phyloP scores from a whole-genome alignment of 2,329 filamentous ascomycete species.

The Escovopsis sp. region DNA sequence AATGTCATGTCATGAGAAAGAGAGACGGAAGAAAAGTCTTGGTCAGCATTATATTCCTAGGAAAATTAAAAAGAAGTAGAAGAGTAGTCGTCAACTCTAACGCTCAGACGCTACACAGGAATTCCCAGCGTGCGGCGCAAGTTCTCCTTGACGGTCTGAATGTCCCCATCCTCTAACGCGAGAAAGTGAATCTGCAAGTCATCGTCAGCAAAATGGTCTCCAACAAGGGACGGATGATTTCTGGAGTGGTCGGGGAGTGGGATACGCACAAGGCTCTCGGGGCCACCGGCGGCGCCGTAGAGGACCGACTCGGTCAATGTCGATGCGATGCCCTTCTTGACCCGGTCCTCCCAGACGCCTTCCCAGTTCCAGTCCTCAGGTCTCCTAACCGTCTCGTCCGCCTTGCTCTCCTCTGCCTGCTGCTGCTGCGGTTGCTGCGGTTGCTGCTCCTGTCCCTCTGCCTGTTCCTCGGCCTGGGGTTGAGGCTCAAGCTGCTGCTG shows the following conservation, averaged over 20 bases:
- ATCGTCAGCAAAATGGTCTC: constrained; percentile 6
- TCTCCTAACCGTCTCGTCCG: not conserved
- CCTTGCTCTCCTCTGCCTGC: not conserved
- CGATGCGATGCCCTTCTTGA: constrained; percentile 60
- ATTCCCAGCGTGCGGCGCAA: constrained; percentile 35
- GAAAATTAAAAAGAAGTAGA: not conserved
- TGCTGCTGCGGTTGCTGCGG: not conserved
- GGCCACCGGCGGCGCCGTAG: constrained; percentile 47
- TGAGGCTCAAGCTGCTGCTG: too few species aligned
- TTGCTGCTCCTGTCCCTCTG: not conserved
- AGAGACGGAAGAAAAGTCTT: not conserved
- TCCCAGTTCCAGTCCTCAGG: constrained; percentile 96
- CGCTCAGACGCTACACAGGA: constrained; percentile 10
- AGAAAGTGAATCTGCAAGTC: constrained; percentile 48
- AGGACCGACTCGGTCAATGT: constrained; percentile 69
- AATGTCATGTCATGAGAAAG: not conserved
- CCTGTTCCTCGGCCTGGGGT: not conserved
- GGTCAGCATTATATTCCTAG: too few species aligned
- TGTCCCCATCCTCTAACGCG: constrained; percentile 43
- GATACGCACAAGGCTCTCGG: constrained; percentile 57
- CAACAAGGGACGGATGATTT: not conserved
- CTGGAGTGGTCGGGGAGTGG: not conserved
- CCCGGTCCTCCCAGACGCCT: constrained; percentile 86
- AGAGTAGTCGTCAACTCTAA: not conserved
- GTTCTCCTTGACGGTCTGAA: constrained; percentile 44